These are phyloP conservation scores for Ambrosiella xylebori DNA, from an alignment of 2,329 filamentous ascomycete species.

Conservation along the genomic window DNA sequence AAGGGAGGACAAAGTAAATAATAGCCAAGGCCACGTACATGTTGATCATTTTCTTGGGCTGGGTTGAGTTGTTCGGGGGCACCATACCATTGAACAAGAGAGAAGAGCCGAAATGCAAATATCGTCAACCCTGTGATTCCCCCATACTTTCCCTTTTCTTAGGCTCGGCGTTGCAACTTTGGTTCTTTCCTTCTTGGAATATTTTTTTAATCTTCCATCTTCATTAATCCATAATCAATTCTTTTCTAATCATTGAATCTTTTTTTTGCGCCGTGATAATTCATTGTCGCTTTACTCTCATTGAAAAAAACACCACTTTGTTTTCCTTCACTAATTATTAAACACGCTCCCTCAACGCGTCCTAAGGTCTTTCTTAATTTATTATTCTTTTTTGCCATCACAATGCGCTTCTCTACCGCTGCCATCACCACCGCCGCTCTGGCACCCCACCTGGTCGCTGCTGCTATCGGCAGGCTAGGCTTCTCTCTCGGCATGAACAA, in stretches of 20 bases:
- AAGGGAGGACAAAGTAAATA: neutral
- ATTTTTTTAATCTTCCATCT: neutral
- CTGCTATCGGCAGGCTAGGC: conserved; percentile 31
- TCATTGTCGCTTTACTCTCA: neutral
- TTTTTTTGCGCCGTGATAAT: no score
- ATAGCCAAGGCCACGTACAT: no score
- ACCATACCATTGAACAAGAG: no score
- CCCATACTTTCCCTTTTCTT: neutral
- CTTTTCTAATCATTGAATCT: no score
- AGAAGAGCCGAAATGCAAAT: neutral
- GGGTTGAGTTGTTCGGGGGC: no score
- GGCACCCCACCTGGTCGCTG: conserved; percentile 22
- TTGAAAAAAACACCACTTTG: neutral
- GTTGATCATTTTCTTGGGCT: no score
- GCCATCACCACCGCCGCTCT: conserved; percentile 13
- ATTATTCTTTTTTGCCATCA: neutral
- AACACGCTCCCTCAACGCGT: neutral
- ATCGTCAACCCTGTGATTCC: neutral
- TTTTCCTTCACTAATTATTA: neutral
- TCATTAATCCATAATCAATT: neutral
- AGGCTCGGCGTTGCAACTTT: neutral
- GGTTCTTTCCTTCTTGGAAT: neutral
- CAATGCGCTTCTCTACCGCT: conserved; percentile 12
- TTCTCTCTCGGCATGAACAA: conserved; percentile 51
- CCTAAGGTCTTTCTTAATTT: neutral